Evolutionary conservation across 306 rosid species (phyloP), one percentile per base, ranked within the genome.

Genomic region (Canavalia gladiata): DNA sequence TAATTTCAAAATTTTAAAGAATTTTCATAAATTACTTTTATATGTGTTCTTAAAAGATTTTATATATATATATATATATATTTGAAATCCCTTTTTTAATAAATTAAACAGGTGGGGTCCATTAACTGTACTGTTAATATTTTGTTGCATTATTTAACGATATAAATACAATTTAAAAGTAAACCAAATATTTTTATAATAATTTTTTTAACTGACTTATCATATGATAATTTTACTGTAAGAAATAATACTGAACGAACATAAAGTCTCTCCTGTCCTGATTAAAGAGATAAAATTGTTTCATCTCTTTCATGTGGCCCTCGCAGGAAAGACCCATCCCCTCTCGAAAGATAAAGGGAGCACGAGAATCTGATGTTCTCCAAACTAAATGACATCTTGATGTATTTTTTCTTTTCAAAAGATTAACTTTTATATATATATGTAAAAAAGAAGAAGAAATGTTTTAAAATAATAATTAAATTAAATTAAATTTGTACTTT

Each of bases 311-410:
- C 41, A 4, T 29, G 28, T 56, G 62, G 4, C 33, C 62, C 11
- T 58, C 39, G 13, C 12, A 30, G 65, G 34, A 33, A 58, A 58
- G 65, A 58, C 2, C 65, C 49, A 34, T 66, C 39, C 37, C 39
- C 37, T 62, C 62, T 46, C 10, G n/a, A 9, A 39, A 10, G n/a
- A 50, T 51, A 28, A 59, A 5, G 45, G 57, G 3, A 65, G 39
- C 74, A 77, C 66, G 9, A 37, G 52, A 41, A 65, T 65, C 1
- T 30, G 55, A 41, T 77, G 67, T 52, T 51, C 29, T n/a, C 5
- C 42, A 45, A 59, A 59, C 62, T 30, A 9, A 39, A 71, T 71
- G 8, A 13, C 2, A 34, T 18, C n/a, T 66, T 68, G 56, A 13
- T 43, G 8, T 28, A 18, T 41, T 25, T 25, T 1, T 25, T 28